Percentiles rank a stretch among this genome's conserved stretches.
Evolutionary conservation across 352 stramenopile species (phyloP).

Genomic region (Phytophthora citrophthora): DNA sequence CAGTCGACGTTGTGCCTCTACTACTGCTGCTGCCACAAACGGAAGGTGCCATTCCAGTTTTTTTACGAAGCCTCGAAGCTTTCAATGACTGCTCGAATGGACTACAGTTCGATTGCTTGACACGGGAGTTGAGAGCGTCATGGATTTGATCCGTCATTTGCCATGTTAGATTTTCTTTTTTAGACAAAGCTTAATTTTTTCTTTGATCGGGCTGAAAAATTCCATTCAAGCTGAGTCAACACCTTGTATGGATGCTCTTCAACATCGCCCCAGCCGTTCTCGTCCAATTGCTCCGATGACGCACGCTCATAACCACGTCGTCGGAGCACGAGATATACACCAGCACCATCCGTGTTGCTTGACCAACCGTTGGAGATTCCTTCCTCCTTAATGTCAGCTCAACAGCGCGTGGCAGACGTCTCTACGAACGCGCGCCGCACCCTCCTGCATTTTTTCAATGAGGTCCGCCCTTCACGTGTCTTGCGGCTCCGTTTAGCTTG

Average conservation of each 20-base stretch:
- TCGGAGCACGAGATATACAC: slow-evolving; percentile 9
- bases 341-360: slow-evolving; percentile 12
- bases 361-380: slow-evolving; percentile 15
- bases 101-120: slow-evolving; percentile 16
- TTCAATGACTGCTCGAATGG: slow-evolving; percentile 10
- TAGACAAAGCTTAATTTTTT: too few species aligned
- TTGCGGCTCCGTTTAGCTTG: background rate
- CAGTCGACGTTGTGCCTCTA: slow-evolving; percentile 10
- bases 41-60: background rate
- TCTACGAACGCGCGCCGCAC: slow-evolving; percentile 28
- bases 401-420: slow-evolving; percentile 12
- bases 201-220: too few species aligned
- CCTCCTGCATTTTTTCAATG: slow-evolving; percentile 20
- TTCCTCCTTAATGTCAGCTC: slow-evolving; percentile 15
- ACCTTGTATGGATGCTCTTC: too few species aligned
- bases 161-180: too few species aligned
- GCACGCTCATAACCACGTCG: slow-evolving; percentile 1
- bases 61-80: slow-evolving; percentile 6
- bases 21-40: slow-evolving; percentile 20
- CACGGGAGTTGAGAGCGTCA: slow-evolving; percentile 4
- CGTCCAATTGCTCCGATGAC: slow-evolving; percentile 12
- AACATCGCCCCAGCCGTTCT: background rate
- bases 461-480: slow-evolving; percentile 17
- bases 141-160: background rate
- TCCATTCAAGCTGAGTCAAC: too few species aligned